A percentile compares a stretch with the other conserved stretches of the same genome.
Evolutionary conservation across 345 rosid species (phyloP).

Genomic region (Citrus mangshanensis): DNA sequence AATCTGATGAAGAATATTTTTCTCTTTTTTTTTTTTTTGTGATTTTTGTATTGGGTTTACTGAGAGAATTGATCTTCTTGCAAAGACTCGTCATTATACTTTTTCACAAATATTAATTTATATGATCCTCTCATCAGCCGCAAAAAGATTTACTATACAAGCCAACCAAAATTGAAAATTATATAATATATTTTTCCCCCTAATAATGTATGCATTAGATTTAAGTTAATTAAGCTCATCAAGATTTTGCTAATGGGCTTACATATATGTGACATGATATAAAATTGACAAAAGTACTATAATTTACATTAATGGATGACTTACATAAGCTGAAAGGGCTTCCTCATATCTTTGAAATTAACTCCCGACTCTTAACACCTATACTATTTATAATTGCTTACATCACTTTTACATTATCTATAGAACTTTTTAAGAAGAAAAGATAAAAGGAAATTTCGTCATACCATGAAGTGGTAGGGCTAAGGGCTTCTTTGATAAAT

Average conservation of each 20-base stretch:
- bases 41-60: background rate
- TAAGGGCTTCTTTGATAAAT: background rate
- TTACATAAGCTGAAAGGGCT: slow-evolving; percentile 6
- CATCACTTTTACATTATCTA: background rate
- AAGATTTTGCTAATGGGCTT: background rate
- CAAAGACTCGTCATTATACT: background rate
- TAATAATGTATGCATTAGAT: background rate
- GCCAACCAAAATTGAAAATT: background rate
- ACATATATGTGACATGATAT: background rate
- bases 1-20: background rate
- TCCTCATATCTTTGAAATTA: background rate
- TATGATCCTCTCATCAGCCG: background rate
- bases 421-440: background rate
- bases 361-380: background rate
- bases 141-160: background rate
- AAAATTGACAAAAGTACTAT: background rate
- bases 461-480: background rate
- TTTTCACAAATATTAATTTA: background rate
- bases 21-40: background rate
- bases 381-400: too few species aligned
- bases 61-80: background rate
- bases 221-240: background rate
- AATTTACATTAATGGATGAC: background rate
- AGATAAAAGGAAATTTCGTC: background rate
- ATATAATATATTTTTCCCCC: background rate